Base-by-base conservation (phyloP, 345 rosid species). In the Carallia brachiata region DNA sequence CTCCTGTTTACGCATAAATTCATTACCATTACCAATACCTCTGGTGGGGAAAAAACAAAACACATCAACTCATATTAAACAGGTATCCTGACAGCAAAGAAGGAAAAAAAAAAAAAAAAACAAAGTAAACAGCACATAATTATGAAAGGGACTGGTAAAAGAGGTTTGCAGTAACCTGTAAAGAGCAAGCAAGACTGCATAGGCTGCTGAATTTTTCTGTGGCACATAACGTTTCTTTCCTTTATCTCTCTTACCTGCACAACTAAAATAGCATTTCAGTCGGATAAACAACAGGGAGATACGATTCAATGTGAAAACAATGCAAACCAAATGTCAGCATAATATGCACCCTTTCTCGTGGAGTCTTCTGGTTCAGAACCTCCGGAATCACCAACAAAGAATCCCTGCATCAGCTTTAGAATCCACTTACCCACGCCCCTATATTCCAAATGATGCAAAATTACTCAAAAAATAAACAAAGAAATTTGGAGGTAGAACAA, bases 391-490 rank as follows among this genome's bases (percentile, higher is more conserved):
- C 34, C 65, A 30, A 77, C 82, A 72, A 90, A 94, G 78, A 82
- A 86, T 60, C 88, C 90, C 77, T 86, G 79, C 87, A 86, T 73
- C 57, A 83, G 83, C 82, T 65, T 89, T 66, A 94, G 47, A 75
- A 90, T 84, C 98, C 93, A 94, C 71, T 91, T 90, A 23, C 98
- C 98, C 17, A 91, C 84, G 34, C 98, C 98, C 91, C 97, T 91
- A 39, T n/a, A 69, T 70, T 73, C 74, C 56, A 73, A 76, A 31
- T 13, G 50, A 34, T 53, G 50, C 69, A 50, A 73, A 32, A 55
- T 75, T 15, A 62, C 47, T 48, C 17, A 39, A 23, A 62, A 62
- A 23, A 23, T 23, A 23, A 23, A 23, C 23, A 23, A 62, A 10
- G 6, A 18, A 23, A 54, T 32, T 23, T 7, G 34, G 15, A 10